Evolutionary conservation across 768 basidiomycete genomes (phyloP).

Genomic region (Tricholoma furcatifolium): DNA sequence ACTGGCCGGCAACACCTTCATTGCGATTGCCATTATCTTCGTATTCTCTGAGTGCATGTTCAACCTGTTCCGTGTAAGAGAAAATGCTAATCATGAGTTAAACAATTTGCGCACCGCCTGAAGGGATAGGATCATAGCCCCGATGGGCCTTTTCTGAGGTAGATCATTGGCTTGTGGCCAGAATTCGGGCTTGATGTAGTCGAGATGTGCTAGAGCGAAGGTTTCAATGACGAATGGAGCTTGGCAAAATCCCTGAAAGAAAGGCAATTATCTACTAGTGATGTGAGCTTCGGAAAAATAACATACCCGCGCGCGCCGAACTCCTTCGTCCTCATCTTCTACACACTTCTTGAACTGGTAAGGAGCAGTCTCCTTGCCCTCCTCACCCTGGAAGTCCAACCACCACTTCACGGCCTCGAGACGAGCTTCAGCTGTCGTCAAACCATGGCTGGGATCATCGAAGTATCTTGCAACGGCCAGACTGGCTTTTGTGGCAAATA

Average conservation of each 20-base stretch:
- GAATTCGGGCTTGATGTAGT: too few species aligned
- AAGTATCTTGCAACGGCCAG: neutral
- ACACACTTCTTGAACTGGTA: neutral
- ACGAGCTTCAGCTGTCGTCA: neutral
- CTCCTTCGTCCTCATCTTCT: neutral
- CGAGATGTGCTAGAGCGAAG: slow-evolving; percentile 17
- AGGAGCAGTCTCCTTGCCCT: neutral
- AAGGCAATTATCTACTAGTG: neutral
- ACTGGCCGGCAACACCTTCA: too few species aligned
- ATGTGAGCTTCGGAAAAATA: neutral
- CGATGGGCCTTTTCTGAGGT: too few species aligned
- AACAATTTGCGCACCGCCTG: too few species aligned
- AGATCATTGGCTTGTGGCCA: too few species aligned
- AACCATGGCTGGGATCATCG: neutral
- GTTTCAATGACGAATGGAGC: neutral
- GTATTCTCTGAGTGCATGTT: too few species aligned
- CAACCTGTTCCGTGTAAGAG: too few species aligned
- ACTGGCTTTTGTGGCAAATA: neutral
- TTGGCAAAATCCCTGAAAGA: neutral
- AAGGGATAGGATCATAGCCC: too few species aligned
- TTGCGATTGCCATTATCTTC: too few species aligned
- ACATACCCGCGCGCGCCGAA: neutral
- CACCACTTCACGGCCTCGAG: neutral
- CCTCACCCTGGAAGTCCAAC: neutral
- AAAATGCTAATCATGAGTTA: too few species aligned